Percentiles rank a stretch among this genome's conserved stretches.
Conservation (phyloP, 1,284 basidiomycete genomes). For the Apiotrichum akiyoshidainum region DNA sequence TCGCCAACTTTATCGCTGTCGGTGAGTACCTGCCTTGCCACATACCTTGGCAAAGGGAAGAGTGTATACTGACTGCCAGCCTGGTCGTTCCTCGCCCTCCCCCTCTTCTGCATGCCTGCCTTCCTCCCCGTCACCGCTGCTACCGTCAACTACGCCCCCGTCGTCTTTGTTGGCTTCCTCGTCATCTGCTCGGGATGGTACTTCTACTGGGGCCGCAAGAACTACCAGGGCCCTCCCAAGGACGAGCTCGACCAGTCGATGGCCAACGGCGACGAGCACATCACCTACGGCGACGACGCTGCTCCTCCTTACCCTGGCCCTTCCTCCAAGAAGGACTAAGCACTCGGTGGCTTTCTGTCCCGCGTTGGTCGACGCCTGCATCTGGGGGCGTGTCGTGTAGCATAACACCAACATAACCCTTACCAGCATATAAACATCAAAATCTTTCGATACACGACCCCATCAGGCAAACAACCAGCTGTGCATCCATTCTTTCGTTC, state of each 20-base stretch:
- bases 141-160: conserved; percentile 55
- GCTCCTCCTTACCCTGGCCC: not conserved
- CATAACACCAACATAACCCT: no score
- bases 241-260: conserved; percentile 10
- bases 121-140: conserved; percentile 29
- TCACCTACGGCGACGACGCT: not conserved
- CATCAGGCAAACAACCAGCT: no score
- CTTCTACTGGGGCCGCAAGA: conserved; percentile 48
- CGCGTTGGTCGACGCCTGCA: no score
- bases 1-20: conserved; percentile 37
- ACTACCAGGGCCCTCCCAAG: conserved; percentile 41
- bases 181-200: conserved; percentile 61
- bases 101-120: conserved; percentile 39
- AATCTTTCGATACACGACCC: no score
- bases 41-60: no score
- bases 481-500: no score
- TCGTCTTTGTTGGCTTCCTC: conserved; percentile 62
- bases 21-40: conserved; percentile 5
- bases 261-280: not conserved
- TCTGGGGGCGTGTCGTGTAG: no score
- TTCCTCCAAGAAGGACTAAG: not conserved
- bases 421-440: no score
- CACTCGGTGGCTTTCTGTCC: no score
- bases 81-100: conserved; percentile 37
- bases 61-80: not conserved